Evolutionary conservation across 371 early-diverging fungal species (phyloP).

Genomic region (Mortierella sp.): DNA sequence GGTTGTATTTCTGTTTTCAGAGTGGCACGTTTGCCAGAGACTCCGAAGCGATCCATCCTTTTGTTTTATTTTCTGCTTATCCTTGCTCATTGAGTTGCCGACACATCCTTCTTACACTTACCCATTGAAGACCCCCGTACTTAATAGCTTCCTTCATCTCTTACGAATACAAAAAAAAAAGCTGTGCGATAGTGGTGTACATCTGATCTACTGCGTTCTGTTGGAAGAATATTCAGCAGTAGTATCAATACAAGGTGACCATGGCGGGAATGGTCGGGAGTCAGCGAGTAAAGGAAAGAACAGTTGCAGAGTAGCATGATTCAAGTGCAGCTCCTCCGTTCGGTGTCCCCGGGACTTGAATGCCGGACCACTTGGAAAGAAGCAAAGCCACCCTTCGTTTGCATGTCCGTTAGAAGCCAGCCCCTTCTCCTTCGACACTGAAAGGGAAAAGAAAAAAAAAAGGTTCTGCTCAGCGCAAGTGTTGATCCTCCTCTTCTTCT

Average conservation of each 20-base stretch:
- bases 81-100: neutral
- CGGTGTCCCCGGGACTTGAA: too few relatives aligned
- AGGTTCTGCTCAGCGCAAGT: neutral
- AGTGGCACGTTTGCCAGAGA: neutral
- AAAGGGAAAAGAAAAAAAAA: neutral
- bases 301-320: neutral
- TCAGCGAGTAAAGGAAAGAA: neutral
- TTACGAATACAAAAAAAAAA: neutral
- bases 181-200: neutral
- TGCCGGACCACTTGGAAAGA: neutral
- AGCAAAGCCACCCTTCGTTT: neutral
- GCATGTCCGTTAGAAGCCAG: neutral
- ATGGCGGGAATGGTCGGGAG: neutral
- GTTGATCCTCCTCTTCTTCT: conserved; percentile 2
- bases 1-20: neutral
- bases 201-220: neutral
- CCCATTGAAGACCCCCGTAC: neutral
- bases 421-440: neutral
- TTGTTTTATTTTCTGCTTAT: neutral
- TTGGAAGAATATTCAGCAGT: neutral
- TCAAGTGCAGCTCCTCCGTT: too few relatives aligned
- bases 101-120: neutral
- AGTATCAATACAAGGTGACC: neutral
- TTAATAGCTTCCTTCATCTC: neutral
- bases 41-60: neutral